Conservation (phyloP, 139 green algal genomes). For the Pseudopediastrum boryanum region DNA sequence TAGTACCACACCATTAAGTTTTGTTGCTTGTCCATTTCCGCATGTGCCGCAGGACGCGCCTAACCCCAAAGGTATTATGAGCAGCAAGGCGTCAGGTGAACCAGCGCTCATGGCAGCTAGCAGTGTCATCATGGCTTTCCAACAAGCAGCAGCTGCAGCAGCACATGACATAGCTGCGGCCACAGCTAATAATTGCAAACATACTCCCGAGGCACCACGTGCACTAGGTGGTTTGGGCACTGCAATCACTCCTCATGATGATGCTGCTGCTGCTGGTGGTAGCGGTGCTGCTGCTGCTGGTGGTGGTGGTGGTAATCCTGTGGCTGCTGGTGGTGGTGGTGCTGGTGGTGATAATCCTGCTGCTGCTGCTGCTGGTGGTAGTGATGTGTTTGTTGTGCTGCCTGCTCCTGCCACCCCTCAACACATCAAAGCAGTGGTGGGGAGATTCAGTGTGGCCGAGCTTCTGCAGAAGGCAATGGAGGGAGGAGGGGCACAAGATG, state of each 20-base stretch:
- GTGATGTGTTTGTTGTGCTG: neutral
- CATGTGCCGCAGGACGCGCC: no score
- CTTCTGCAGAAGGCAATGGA: neutral
- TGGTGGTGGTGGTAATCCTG: no score
- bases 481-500: no score
- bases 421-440: slow-evolving; percentile 9
- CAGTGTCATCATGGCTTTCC: slow-evolving; percentile 23
- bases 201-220: no score
- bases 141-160: slow-evolving; percentile 18
- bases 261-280: no score
- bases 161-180: no score
- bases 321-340: neutral
- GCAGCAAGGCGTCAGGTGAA: slow-evolving; percentile 46
- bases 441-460: slow-evolving; percentile 15
- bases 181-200: no score
- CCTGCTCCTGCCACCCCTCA: slow-evolving; percentile 22
- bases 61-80: slow-evolving; percentile 40
- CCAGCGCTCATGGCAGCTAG: slow-evolving; percentile 32
- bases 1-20: no score
- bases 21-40: no score
- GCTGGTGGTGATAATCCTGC: neutral
- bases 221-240: no score
- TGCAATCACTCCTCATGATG: no score
- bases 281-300: neutral
- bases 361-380: neutral